These are phyloP conservation scores for Macrolepiota dolichaula DNA, from an alignment of 768 basidiomycete species.

Conservation along the genomic window DNA sequence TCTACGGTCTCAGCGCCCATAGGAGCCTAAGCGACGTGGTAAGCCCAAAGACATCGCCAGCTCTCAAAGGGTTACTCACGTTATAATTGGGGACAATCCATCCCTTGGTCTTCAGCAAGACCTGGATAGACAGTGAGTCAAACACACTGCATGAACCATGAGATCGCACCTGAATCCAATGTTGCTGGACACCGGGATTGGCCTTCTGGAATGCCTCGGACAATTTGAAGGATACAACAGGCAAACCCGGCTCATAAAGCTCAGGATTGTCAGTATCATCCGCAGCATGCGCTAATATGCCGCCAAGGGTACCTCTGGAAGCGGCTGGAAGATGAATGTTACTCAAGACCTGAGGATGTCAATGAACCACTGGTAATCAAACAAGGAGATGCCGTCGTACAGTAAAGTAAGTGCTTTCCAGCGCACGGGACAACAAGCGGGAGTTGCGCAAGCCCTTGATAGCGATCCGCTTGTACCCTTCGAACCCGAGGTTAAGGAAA, in stretches of 20 bases:
- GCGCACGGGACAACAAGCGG: conserved; percentile 50
- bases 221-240: conserved; percentile 60
- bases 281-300: conserved; percentile 11
- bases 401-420: conserved; percentile 52
- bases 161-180: conserved; percentile 40
- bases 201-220: conserved; percentile 48
- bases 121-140: conserved; percentile 18
- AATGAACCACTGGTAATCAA: background rate
- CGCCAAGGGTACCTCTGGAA: background rate
- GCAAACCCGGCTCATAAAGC: conserved; percentile 48
- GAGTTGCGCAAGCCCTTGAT: conserved; percentile 53
- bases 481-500: conserved; percentile 56
- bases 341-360: conserved; percentile 33
- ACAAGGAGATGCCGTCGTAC: conserved; percentile 18
- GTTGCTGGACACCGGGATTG: conserved; percentile 52
- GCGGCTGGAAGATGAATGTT: conserved; percentile 44
- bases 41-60: background rate
- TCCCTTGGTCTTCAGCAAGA: conserved; percentile 44
- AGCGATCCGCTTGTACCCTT: conserved; percentile 44
- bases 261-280: conserved; percentile 36
- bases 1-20: conserved; percentile 48
- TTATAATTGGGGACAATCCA: conserved; percentile 66
- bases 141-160: background rate
- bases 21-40: conserved; percentile 33
- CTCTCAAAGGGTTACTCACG: conserved; percentile 17